A percentile compares a stretch with the other conserved stretches of the same genome.
These are phyloP conservation scores for Globisporangium carolinianum DNA, from an alignment of 352 stramenopile genomes.

Conservation along the genomic window DNA sequence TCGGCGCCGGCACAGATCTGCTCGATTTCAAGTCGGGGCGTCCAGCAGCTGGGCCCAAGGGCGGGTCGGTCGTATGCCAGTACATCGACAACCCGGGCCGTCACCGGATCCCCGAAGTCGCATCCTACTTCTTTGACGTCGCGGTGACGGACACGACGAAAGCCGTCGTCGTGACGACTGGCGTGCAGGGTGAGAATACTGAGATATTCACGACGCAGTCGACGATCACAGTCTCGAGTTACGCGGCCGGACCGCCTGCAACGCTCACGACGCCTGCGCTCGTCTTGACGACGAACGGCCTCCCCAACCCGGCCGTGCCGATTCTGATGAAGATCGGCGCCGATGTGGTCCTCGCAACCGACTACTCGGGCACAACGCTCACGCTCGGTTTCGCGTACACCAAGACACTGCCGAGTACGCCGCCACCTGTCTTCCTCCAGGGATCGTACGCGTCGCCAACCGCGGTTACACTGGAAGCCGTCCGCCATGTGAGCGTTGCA, in stretches of 20 bases:
- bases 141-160: slow-evolving; percentile 12
- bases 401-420: slow-evolving; percentile 14
- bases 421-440: slow-evolving; percentile 14
- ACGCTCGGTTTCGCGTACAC: slow-evolving; percentile 21
- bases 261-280: neutral
- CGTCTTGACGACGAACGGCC: neutral
- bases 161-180: slow-evolving; percentile 26
- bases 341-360: slow-evolving; percentile 14
- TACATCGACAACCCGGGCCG: slow-evolving; percentile 43
- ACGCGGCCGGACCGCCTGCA: no score
- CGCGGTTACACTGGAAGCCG: slow-evolving; percentile 6
- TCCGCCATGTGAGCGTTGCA: neutral
- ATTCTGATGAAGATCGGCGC: slow-evolving; percentile 20
- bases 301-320: neutral
- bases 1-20: slow-evolving; percentile 7
- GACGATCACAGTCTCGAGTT: neutral
- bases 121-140: neutral
- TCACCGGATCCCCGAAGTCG: slow-evolving; percentile 46
- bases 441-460: neutral
- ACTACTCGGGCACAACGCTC: neutral
- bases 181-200: slow-evolving; percentile 27
- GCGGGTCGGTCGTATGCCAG: slow-evolving; percentile 52
- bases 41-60: slow-evolving; percentile 3
- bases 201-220: slow-evolving; percentile 55
- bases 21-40: slow-evolving; percentile 16